These are phyloP conservation scores for Persicaria tinctoria DNA, from an alignment of 148 eudicot species.

Conservation along the genomic window DNA sequence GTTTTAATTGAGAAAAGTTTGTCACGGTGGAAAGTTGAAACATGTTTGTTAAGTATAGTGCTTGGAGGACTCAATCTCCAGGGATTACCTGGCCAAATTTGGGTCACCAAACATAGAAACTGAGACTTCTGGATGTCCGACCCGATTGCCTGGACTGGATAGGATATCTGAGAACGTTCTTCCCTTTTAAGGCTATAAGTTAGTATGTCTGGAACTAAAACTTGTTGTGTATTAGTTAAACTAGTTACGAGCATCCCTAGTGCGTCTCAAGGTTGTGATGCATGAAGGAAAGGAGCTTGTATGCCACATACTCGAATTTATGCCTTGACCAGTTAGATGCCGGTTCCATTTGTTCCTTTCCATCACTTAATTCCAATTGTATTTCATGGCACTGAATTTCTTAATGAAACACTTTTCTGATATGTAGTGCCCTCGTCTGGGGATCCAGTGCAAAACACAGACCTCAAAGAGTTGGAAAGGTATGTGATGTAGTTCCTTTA, in stretches of 20 bases:
- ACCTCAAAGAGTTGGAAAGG: constrained; percentile 99
- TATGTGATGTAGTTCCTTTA: constrained; percentile 15
- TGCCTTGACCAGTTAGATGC: neutral
- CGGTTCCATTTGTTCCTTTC: neutral
- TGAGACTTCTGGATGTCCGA: neutral
- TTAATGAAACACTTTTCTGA: constrained; percentile 10
- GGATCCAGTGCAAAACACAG: constrained; percentile 96
- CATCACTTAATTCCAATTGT: neutral
- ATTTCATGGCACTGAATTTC: neutral
- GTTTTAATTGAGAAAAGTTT: neutral
- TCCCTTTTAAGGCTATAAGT: neutral
- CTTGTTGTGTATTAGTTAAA: neutral
- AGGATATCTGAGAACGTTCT: neutral
- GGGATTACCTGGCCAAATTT: neutral
- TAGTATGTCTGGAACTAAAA: neutral
- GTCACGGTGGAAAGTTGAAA: neutral
- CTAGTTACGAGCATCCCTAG: neutral
- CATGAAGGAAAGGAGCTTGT: neutral
- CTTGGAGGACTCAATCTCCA: neutral
- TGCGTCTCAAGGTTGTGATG: neutral
- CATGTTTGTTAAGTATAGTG: neutral
- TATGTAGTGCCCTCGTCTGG: constrained; percentile 87
- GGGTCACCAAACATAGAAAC: neutral
- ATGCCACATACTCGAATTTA: neutral
- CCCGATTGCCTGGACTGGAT: neutral